Evolutionary conservation across 2,329 filamentous ascomycete species (phyloP), one percentile per base, ranked within the genome.

Genomic region (Aspergillus puulaauensis): DNA sequence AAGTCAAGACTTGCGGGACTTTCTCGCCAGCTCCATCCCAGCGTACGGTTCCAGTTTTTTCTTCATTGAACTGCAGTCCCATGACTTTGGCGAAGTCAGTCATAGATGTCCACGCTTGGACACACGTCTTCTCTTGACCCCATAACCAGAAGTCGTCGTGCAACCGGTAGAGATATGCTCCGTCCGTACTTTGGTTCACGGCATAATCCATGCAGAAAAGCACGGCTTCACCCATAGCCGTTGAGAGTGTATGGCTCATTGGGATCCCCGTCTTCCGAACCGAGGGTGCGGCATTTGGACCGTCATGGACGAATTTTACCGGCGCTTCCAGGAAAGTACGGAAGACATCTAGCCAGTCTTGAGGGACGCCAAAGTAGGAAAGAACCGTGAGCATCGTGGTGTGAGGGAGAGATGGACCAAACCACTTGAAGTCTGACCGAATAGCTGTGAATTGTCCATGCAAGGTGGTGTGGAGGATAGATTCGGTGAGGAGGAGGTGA

Each of bases 91-190:
- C 74, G 61, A 89, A 90, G 2, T 77, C 71, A 1, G 78, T 75
- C 61, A 90, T 79, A 0, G 82, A 77, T 17, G 79, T 67, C 87
- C 87, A 90, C 0, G 83, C 86, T 44, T 79, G 77, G 21, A 80
- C 76, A n/a, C 82, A 83, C 3, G 74, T 76, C 3, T 74, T 61
- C 48, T 86, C 80, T 6, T 83, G 77, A 8, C 82, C 80, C 85
- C 86, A 89, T 67, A 88, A 85, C 86, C 86, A 89, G 52, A 88
- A 77, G 61, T 89, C 85, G 61, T 88, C 86, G 52, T 87, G 81
- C 39, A 88, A 75, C 12, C 87, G 82, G 68, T 86, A 86, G 11
- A 89, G 70, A n/a, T 79, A 75, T 2, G 75, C 73, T 0, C 85
- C 85, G 6, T 74, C 60, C 0, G 86, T 85, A 2, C 75, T 72